Base-by-base conservation (phyloP, 352 stramenopile genomes). In the Phytophthora pini region DNA sequence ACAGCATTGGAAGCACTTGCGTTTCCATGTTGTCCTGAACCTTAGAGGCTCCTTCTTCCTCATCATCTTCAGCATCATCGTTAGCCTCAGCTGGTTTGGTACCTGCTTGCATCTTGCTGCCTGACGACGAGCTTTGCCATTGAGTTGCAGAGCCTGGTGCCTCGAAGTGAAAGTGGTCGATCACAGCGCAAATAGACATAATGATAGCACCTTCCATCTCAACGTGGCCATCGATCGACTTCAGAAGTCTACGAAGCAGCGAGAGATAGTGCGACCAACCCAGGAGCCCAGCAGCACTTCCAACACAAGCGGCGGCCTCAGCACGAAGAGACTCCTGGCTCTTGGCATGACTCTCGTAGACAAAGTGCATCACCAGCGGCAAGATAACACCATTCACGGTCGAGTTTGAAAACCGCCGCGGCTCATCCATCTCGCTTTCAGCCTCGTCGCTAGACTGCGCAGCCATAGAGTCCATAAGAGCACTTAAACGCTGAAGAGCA, bases 131-230 rank as follows among this genome's bases (percentile, higher is more conserved):
- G 10, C 44, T 31, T 62, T 76, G 44, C 80, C 72, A 79, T 36
- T 80, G 55, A 26, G 58, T 72, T 32, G 76, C 68, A 54, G 78
- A 79, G 34, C 72, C 73, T 12, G 74, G 74, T 8, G 79, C 53
- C 9, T 95, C 80, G 76, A 99, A 99, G 76, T 99, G 95, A 70
- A 99, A 99, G 53, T 92, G 80, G 77, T 99, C 97, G 49, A 99
- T 89, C 17, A 98, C 92, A 4, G 89, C 69, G 68, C 97, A 99
- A 52, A 99, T 88, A 5, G 95, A 83, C 11, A 81, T 65, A 36
- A 97, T 94, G 67, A 98, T 95, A 53, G 89, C 76, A 20, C 59
- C 86, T 71, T 99, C 97, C 69, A 97, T 94, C 48, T 99, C 92
- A 39, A 82, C 86, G 56, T 98, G 92, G 22, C 95, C 86, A 46